These are phyloP conservation scores for Tympanopsis confertula DNA, from an alignment of 2,329 filamentous ascomycete species.

Conservation along the genomic window DNA sequence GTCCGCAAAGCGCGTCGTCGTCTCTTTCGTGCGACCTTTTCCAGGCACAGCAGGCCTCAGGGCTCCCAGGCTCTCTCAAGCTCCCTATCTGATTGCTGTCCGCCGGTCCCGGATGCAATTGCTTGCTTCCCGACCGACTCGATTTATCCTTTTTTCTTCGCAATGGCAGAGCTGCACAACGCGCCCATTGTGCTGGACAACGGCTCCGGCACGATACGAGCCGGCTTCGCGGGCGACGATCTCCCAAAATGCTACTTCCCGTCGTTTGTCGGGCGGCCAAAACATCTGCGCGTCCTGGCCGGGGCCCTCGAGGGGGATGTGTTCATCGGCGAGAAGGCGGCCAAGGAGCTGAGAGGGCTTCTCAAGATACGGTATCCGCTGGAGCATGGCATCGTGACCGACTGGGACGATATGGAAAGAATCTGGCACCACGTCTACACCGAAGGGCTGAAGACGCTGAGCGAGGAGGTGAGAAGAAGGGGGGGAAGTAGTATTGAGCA, in stretches of 20 bases:
- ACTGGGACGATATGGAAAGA: slow-evolving; percentile 99
- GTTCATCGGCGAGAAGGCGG: slow-evolving; percentile 86
- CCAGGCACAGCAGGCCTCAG: too few relatives aligned
- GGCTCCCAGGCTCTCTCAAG: too few relatives aligned
- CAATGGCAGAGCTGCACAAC: slow-evolving; percentile 76
- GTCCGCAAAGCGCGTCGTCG: too few relatives aligned
- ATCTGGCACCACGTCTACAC: slow-evolving; percentile 98
- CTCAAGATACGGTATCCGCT: slow-evolving; percentile 93
- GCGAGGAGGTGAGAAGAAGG: slow-evolving; percentile 65
- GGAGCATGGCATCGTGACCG: slow-evolving; percentile 95
- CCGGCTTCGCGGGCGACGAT: slow-evolving; percentile 92
- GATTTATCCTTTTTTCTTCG: slow-evolving; percentile 18
- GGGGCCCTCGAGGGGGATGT: slow-evolving; percentile 92
- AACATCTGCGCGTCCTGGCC: slow-evolving; percentile 89
- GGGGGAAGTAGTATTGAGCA: slow-evolving; percentile 6
- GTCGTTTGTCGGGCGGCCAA: slow-evolving; percentile 90
- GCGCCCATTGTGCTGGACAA: slow-evolving; percentile 98
- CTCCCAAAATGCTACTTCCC: slow-evolving; percentile 94
- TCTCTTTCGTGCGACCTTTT: too few relatives aligned
- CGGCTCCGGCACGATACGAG: slow-evolving; percentile 92
- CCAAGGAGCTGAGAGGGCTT: slow-evolving; percentile 79
- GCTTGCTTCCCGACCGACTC: too few relatives aligned
- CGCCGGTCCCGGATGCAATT: too few relatives aligned
- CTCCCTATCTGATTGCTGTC: too few relatives aligned
- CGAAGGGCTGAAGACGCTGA: slow-evolving; percentile 89